Evolutionary conservation across 1,284 basidiomycete species (phyloP).

Genomic region (Austroboletus novae-zelandiae): DNA sequence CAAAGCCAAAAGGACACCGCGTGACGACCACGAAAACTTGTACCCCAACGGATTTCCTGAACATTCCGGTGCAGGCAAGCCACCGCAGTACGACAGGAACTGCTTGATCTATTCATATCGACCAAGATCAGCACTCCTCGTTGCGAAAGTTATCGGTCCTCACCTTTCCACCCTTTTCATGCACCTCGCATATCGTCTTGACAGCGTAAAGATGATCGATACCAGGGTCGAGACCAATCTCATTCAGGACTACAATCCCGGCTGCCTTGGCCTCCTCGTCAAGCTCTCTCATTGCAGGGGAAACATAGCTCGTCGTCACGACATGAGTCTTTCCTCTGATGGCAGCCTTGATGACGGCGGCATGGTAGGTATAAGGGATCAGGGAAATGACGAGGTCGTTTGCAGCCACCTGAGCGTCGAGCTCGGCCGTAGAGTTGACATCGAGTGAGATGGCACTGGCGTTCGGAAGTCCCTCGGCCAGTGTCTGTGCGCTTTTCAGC

Average conservation of each 20-base stretch:
- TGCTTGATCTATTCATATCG: slow-evolving; percentile 67
- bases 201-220: slow-evolving; percentile 96
- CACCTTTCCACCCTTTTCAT: slow-evolving; percentile 92
- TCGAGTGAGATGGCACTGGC: slow-evolving; percentile 82
- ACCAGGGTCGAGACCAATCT: slow-evolving; percentile 96
- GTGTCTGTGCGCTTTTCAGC: slow-evolving; percentile 67
- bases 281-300: slow-evolving; percentile 86
- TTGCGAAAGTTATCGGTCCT: slow-evolving; percentile 5
- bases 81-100: slow-evolving; percentile 97
- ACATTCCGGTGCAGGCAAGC: slow-evolving; percentile 88
- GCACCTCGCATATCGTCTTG: slow-evolving; percentile 95
- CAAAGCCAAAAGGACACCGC: slow-evolving; percentile 93
- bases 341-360: slow-evolving; percentile 89
- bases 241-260: slow-evolving; percentile 95
- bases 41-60: slow-evolving; percentile 96
- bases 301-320: slow-evolving; percentile 95
- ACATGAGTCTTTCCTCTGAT: slow-evolving; percentile 95
- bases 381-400: slow-evolving; percentile 96
- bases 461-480: slow-evolving; percentile 68
- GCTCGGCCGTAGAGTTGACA: slow-evolving; percentile 69
- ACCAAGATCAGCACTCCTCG: slow-evolving; percentile 3
- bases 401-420: slow-evolving; percentile 79
- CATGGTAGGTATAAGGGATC: slow-evolving; percentile 95
- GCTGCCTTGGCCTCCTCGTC: slow-evolving; percentile 84
- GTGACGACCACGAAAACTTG: slow-evolving; percentile 99